phyloP scores from a whole-genome alignment of 805 yeast species.

The Candida wancherniae region DNA sequence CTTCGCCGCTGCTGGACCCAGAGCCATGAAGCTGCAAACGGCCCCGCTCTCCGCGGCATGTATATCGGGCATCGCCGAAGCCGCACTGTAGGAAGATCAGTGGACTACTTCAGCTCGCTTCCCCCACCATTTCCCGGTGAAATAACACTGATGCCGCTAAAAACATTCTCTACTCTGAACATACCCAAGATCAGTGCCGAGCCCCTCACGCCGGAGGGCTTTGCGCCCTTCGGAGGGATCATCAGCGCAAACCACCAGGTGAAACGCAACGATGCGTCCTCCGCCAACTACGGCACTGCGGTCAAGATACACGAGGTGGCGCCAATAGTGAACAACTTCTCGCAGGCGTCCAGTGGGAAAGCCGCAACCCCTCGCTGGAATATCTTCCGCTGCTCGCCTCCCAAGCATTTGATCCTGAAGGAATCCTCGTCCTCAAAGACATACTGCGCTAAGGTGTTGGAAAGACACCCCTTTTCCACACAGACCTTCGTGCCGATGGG shows the following conservation, averaged over 20 bases:
- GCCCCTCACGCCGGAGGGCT: slow-evolving; percentile 61
- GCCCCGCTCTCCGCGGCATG: too few relatives aligned
- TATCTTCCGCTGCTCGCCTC: slow-evolving; percentile 77
- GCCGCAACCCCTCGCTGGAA: slow-evolving; percentile 69
- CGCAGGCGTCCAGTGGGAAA: slow-evolving; percentile 41
- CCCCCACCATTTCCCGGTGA: background rate
- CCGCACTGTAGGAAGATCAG: too few relatives aligned
- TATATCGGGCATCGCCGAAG: too few relatives aligned
- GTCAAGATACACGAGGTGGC: slow-evolving; percentile 70
- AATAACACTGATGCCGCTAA: slow-evolving; percentile 33
- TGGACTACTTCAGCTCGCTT: background rate
- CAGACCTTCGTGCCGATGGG: slow-evolving; percentile 96
- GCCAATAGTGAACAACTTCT: slow-evolving; percentile 53
- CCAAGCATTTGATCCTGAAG: slow-evolving; percentile 48
- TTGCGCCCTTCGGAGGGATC: slow-evolving; percentile 68
- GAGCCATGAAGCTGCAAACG: too few relatives aligned
- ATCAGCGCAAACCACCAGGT: slow-evolving; percentile 77
- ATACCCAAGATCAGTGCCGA: slow-evolving; percentile 40
- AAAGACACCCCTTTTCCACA: slow-evolving; percentile 83
- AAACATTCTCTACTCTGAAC: slow-evolving; percentile 27
- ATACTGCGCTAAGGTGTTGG: slow-evolving; percentile 66
- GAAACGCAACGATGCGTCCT: slow-evolving; percentile 32
- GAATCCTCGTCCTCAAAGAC: background rate
- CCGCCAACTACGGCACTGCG: slow-evolving; percentile 95
- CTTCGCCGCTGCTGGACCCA: too few relatives aligned